phyloP scores from a whole-genome alignment of 2,329 filamentous ascomycete genomes.

The Metarhizium robertsii region DNA sequence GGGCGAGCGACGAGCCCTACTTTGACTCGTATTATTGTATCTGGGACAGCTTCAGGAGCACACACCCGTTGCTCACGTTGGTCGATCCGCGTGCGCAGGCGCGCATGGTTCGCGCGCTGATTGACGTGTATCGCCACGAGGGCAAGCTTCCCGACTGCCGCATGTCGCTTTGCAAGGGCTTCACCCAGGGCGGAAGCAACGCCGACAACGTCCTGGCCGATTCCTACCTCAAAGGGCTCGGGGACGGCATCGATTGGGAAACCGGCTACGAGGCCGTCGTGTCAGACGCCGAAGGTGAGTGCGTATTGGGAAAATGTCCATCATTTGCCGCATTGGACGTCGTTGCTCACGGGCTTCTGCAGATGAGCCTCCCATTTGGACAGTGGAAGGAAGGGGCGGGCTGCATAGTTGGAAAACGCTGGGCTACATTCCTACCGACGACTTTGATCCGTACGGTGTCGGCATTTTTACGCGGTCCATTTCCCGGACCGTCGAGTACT shows the following conservation, averaged over 20 bases:
- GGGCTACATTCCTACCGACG: slow-evolving; percentile 63
- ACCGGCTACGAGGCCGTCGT: slow-evolving; percentile 64
- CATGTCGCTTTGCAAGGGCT: slow-evolving; percentile 69
- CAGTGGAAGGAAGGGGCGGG: slow-evolving; percentile 61
- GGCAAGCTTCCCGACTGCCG: slow-evolving; percentile 66
- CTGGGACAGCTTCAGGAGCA: slow-evolving; percentile 66
- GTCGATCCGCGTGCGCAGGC: slow-evolving; percentile 59
- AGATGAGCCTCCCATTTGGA: slow-evolving; percentile 51
- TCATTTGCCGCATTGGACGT: background rate
- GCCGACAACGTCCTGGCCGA: slow-evolving; percentile 64
- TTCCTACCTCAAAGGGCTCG: slow-evolving; percentile 61
- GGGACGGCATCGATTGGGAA: slow-evolving; percentile 55
- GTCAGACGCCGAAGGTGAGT: slow-evolving; percentile 55
- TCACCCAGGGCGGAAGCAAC: slow-evolving; percentile 68
- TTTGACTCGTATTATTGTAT: slow-evolving; percentile 62
- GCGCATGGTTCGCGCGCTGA: slow-evolving; percentile 58
- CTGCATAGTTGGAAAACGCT: slow-evolving; percentile 61
- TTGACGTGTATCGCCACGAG: slow-evolving; percentile 63
- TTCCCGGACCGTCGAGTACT: slow-evolving; percentile 68
- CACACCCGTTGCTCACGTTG: slow-evolving; percentile 62
- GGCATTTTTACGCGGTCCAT: slow-evolving; percentile 61
- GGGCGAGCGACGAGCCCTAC: slow-evolving; percentile 62
- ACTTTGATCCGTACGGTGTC: slow-evolving; percentile 52
- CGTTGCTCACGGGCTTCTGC: slow-evolving; percentile 24
- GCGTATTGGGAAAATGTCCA: background rate